Conservation (phyloP, 306 rosid genomes). For the Prunus mira region DNA sequence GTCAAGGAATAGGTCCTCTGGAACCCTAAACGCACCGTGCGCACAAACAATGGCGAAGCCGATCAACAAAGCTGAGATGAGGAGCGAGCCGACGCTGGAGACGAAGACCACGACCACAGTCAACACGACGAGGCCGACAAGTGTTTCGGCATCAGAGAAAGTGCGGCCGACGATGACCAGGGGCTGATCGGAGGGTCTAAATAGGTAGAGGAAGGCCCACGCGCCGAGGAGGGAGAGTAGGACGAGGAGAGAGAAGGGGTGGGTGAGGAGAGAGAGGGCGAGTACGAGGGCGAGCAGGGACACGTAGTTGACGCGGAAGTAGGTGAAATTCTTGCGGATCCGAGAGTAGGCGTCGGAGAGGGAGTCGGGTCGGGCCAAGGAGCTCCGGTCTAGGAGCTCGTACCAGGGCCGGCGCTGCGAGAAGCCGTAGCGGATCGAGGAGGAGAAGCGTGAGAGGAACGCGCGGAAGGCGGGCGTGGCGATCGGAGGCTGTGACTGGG, state of each 20-base stretch:
- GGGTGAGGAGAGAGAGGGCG: slow-evolving; percentile 71
- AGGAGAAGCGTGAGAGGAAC: slow-evolving; percentile 65
- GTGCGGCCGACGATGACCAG: slow-evolving; percentile 69
- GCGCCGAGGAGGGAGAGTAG: slow-evolving; percentile 76
- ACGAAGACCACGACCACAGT: slow-evolving; percentile 74
- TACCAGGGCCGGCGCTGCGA: slow-evolving; percentile 89
- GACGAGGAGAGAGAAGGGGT: slow-evolving; percentile 75
- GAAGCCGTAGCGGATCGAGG: slow-evolving; percentile 67
- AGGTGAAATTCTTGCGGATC: slow-evolving; percentile 80
- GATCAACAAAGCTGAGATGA: slow-evolving; percentile 70
- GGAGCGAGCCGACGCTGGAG: slow-evolving; percentile 88
- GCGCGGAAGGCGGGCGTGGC: slow-evolving; percentile 85
- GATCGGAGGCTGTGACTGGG: slow-evolving; percentile 55
- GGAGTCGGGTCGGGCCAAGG: slow-evolving; percentile 63
- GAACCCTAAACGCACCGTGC: slow-evolving; percentile 87
- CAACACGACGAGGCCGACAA: slow-evolving; percentile 50
- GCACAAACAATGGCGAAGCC: slow-evolving; percentile 67
- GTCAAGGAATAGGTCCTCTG: slow-evolving; percentile 89
- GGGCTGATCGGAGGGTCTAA: slow-evolving; percentile 87
- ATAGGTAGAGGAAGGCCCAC: slow-evolving; percentile 78
- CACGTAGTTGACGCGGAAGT: slow-evolving; percentile 87
- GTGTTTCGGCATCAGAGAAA: slow-evolving; percentile 75
- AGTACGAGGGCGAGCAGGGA: slow-evolving; percentile 58
- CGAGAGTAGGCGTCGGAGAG: slow-evolving; percentile 89
- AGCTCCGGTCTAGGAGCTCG: slow-evolving; percentile 68